Conservation (phyloP, 768 basidiomycete species). For the Calocybe gangraenosa region DNA sequence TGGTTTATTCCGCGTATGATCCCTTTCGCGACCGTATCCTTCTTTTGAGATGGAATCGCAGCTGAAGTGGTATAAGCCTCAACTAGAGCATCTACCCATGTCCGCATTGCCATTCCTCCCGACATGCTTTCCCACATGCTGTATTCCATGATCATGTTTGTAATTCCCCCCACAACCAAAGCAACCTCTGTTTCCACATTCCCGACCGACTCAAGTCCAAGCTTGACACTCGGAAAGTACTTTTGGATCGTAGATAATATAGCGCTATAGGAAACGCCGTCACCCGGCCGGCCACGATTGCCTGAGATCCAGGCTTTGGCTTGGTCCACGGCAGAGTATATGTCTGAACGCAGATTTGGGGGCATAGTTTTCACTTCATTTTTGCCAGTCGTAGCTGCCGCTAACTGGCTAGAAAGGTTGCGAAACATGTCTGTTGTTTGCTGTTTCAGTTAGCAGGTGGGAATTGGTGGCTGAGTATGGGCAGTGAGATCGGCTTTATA, state of each 20-base stretch:
- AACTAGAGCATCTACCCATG: constrained; percentile 47
- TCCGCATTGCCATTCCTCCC: constrained; percentile 51
- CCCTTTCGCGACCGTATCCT: constrained; percentile 41
- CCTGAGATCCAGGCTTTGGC: constrained; percentile 43
- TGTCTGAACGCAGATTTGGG: constrained; percentile 45
- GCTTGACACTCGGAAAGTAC: constrained; percentile 41
- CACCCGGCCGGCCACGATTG: constrained; percentile 43
- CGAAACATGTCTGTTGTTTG: constrained; percentile 32
- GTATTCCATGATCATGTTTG: constrained; percentile 51
- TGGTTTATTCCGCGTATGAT: constrained; percentile 50
- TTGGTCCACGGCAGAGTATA: constrained; percentile 45
- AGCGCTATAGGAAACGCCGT: constrained; percentile 46
- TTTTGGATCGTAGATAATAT: constrained; percentile 43
- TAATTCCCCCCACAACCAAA: constrained; percentile 46
- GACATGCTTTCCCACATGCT: constrained; percentile 56
- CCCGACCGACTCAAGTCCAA: constrained; percentile 44
- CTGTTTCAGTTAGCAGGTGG: background rate
- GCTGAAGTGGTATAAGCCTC: constrained; percentile 34
- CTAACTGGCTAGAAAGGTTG: constrained; percentile 37
- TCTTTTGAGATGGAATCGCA: constrained; percentile 23
- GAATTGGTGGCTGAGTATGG: constrained; percentile 4
- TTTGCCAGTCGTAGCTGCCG: constrained; percentile 24
- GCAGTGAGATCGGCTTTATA: constrained; percentile 13
- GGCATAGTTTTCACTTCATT: constrained; percentile 42
- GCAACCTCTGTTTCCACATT: constrained; percentile 45